Conservation (phyloP, 257 asterid species). For the Scutellaria galericulata region DNA sequence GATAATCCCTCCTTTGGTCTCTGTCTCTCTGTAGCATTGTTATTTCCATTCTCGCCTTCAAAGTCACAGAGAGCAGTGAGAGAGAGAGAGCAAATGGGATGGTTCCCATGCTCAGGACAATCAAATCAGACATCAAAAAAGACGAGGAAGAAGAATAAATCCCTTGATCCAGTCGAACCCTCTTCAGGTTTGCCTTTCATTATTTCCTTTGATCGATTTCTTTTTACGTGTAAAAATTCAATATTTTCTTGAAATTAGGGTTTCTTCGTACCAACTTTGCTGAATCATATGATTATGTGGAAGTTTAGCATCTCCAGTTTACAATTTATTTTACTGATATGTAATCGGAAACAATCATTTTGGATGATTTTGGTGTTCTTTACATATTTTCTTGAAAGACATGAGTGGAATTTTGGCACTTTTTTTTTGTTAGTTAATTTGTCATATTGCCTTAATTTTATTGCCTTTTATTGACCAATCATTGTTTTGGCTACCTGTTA, state of each 20-base stretch:
- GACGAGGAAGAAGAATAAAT: slow-evolving; percentile 50
- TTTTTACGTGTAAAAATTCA: neutral
- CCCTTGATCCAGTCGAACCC: slow-evolving; percentile 45
- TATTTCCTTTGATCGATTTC: neutral
- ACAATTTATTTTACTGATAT: neutral
- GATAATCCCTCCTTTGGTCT: slow-evolving; percentile 2
- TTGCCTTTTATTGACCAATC: neutral
- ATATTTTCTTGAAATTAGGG: slow-evolving; percentile 15
- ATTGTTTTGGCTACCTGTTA: slow-evolving; percentile 1
- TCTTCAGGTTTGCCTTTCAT: slow-evolving; percentile 43
- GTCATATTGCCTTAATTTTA: slow-evolving; percentile 11
- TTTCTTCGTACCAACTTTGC: slow-evolving; percentile 18
- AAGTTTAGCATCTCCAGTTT: neutral
- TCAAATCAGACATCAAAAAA: slow-evolving; percentile 49
- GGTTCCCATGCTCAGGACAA: slow-evolving; percentile 77
- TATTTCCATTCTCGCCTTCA: slow-evolving; percentile 33
- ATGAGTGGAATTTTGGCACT: neutral
- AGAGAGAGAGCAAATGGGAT: slow-evolving; percentile 56
- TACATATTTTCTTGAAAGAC: neutral
- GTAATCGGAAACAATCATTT: slow-evolving; percentile 23
- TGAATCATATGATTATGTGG: slow-evolving; percentile 25
- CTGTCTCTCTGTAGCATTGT: slow-evolving; percentile 26
- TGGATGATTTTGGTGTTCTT: neutral
- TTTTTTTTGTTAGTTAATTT: slow-evolving; percentile 4
- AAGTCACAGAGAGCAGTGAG: slow-evolving; percentile 24